Percentiles rank a stretch among this genome's conserved stretches.
Evolutionary conservation across 2,329 filamentous ascomycete genomes (phyloP).

Genomic region (Pseudogymnoascus sp.): DNA sequence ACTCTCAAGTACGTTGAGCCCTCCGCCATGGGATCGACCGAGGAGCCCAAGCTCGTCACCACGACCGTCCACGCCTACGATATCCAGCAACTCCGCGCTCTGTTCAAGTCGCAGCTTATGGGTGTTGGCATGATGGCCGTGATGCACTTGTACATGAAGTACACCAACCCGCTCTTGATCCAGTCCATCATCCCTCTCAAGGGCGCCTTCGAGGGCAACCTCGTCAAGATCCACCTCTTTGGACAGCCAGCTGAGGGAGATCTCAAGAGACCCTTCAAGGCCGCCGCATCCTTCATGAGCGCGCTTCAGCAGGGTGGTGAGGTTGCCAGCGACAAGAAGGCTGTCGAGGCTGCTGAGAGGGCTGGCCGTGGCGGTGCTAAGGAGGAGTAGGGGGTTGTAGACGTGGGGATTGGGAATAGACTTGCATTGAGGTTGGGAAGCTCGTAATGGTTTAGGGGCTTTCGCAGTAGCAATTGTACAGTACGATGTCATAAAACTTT

Average conservation of each 20-base stretch:
- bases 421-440: background rate
- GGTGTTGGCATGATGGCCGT: conserved; percentile 96
- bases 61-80: conserved; percentile 97
- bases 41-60: conserved; percentile 92
- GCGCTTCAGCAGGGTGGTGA: conserved; percentile 56
- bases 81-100: conserved; percentile 69
- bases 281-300: conserved; percentile 71
- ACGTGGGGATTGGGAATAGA: background rate
- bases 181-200: conserved; percentile 98
- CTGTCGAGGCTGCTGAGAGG: conserved; percentile 72
- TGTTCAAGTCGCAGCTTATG: conserved; percentile 90
- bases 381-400: conserved; percentile 51
- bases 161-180: conserved; percentile 98
- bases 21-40: conserved; percentile 81
- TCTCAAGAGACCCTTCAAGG: conserved; percentile 94
- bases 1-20: conserved; percentile 99
- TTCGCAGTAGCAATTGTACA: background rate
- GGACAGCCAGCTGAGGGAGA: conserved; percentile 83
- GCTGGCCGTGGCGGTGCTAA: conserved; percentile 63
- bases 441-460: background rate
- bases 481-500: conserved; percentile 1
- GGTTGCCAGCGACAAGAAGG: conserved; percentile 85
- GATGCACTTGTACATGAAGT: conserved; percentile 99
- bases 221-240: conserved; percentile 91
- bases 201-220: conserved; percentile 87